phyloP scores from a whole-genome alignment of 192 early-diverging fungal species.

The Oehlia diaphana region DNA sequence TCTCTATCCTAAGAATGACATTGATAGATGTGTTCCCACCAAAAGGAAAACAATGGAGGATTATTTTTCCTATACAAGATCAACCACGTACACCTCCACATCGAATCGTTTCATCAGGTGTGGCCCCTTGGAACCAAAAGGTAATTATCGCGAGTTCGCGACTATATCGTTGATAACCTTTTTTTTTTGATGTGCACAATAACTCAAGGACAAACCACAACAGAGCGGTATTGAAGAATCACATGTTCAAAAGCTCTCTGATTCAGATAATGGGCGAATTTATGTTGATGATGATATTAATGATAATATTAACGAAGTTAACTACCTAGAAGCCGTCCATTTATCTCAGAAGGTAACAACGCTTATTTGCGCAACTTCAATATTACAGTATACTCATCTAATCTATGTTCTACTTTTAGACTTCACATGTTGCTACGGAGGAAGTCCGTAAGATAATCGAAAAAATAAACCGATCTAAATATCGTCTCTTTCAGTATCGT shows the following conservation, averaged over 20 bases:
- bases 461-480: constrained; percentile 14
- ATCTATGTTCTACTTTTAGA: too few species aligned
- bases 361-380: background rate
- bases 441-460: constrained; percentile 8
- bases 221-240: background rate
- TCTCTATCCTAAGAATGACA: too few species aligned
- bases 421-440: background rate
- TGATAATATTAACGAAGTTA: background rate
- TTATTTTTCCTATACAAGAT: too few species aligned
- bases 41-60: too few species aligned
- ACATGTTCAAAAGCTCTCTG: too few species aligned
- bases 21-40: too few species aligned
- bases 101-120: too few species aligned
- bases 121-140: too few species aligned
- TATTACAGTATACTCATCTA: background rate
- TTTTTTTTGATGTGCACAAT: background rate
- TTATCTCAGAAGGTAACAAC: constrained; percentile 7
- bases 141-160: background rate
- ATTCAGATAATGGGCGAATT: background rate
- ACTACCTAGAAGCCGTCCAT: background rate
- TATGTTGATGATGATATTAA: background rate
- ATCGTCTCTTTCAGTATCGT: background rate
- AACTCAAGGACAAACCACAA: background rate
- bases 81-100: too few species aligned
- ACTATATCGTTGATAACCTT: background rate